Conservation (phyloP, 176 grass and related monocot species). For the Aegilops speltoides region DNA sequence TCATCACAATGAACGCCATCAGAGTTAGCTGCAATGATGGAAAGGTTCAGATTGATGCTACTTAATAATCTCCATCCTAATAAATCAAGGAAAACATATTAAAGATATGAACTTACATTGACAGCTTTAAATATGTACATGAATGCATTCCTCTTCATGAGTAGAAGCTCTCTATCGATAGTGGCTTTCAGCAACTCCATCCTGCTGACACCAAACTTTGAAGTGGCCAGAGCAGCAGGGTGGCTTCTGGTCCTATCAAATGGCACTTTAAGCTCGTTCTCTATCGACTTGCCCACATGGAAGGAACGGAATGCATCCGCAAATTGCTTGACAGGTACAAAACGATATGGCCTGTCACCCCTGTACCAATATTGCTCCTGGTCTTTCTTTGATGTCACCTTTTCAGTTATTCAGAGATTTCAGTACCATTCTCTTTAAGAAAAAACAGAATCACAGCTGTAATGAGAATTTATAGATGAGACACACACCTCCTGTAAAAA, state of each 20-base stretch:
- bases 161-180: conserved; percentile 80
- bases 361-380: conserved; percentile 82
- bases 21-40: conserved; percentile 56
- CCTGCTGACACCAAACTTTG: conserved; percentile 65
- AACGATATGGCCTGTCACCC: conserved; percentile 55
- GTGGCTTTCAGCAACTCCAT: conserved; percentile 73
- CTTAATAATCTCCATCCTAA: conserved; percentile 26
- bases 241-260: conserved; percentile 79
- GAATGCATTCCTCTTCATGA: conserved; percentile 96
- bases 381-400: conserved; percentile 97
- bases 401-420: conserved; percentile 34
- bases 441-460: conserved; percentile 6
- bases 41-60: conserved; percentile 23
- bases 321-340: conserved; percentile 83
- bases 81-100: not conserved
- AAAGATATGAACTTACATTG: conserved; percentile 53
- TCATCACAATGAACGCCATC: conserved; percentile 71
- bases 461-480: conserved; percentile 6
- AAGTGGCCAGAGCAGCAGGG: conserved; percentile 75
- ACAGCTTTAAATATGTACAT: conserved; percentile 87
- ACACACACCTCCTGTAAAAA: conserved; percentile 87
- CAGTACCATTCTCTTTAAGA: conserved; percentile 22
- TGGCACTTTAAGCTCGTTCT: conserved; percentile 57
- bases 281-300: conserved; percentile 60
- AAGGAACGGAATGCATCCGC: conserved; percentile 69